Evolutionary conservation across 768 basidiomycete species (phyloP).

Genomic region (Lactifluus rugatus): DNA sequence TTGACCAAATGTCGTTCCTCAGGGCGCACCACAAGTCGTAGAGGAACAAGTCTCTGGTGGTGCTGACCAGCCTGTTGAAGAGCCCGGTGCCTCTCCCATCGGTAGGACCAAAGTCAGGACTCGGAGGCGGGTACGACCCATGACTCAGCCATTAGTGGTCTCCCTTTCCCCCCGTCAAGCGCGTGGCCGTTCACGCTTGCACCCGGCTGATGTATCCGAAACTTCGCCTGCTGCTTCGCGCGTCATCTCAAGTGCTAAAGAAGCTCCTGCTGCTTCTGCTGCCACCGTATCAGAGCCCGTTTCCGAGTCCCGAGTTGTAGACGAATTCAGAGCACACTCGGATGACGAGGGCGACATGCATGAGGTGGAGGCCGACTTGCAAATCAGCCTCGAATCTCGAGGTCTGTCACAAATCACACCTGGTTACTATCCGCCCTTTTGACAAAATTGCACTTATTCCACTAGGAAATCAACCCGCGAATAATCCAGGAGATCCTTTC

Average conservation of each 20-base stretch:
- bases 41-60: background rate
- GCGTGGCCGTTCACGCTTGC: background rate
- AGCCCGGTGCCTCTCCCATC: background rate
- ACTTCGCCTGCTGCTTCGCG: background rate
- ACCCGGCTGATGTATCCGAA: background rate
- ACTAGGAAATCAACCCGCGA: background rate
- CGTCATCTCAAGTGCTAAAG: background rate
- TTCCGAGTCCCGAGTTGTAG: background rate
- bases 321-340: conserved; percentile 5
- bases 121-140: background rate
- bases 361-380: conserved; percentile 10
- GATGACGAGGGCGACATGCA: conserved; percentile 8
- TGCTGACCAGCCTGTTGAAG: background rate
- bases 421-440: background rate
- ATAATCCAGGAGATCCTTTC: background rate
- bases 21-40: background rate
- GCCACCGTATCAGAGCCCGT: background rate
- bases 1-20: background rate
- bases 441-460: background rate
- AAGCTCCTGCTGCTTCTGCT: background rate
- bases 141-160: background rate
- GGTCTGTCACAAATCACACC: background rate
- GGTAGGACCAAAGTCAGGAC: background rate
- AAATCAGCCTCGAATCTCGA: background rate
- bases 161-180: background rate